Evolutionary conservation across 371 early-diverging fungal species (phyloP).

Genomic region (Synchytrium microbalum): DNA sequence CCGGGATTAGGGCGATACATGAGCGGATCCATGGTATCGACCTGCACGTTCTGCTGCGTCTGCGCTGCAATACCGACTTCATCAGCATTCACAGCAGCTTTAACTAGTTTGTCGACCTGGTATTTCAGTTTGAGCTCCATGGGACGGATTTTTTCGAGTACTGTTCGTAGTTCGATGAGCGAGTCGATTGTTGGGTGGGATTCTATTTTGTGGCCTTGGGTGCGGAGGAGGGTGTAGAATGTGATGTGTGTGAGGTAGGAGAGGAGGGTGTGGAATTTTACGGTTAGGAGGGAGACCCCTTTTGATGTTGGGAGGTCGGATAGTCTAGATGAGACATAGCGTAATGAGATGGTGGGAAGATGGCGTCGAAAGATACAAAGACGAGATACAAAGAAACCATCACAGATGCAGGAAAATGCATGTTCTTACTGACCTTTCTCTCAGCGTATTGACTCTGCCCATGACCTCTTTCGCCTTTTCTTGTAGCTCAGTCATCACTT

Average conservation of each 20-base stretch:
- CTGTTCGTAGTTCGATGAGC: conserved; percentile 70
- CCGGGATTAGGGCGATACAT: conserved; percentile 82
- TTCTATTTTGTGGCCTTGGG: conserved; percentile 59
- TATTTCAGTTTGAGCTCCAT: conserved; percentile 89
- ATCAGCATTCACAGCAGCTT: conserved; percentile 19
- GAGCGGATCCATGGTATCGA: conserved; percentile 50
- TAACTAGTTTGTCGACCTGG: conserved; percentile 90
- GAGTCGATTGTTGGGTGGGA: conserved; percentile 54
- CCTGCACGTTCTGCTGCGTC: conserved; percentile 4
- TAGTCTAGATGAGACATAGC: not conserved
- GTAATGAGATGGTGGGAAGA: not conserved
- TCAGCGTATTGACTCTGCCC: conserved; percentile 43
- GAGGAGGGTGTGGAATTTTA: conserved; percentile 78
- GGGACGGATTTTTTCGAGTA: conserved; percentile 88
- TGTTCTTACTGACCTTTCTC: conserved; percentile 38
- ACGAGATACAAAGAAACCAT: too few relatives aligned
- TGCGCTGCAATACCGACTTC: conserved; percentile 16
- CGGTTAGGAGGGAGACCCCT: conserved; percentile 78
- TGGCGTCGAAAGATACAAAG: not conserved
- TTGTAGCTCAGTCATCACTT: conserved; percentile 6
- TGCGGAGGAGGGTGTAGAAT: conserved; percentile 64
- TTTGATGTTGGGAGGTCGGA: conserved; percentile 59
- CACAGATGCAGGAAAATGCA: too few relatives aligned
- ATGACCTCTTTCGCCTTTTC: conserved; percentile 48
- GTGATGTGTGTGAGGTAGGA: conserved; percentile 76